Percentiles rank a stretch among this genome's conserved stretches.
Conservation (phyloP, 2,329 filamentous ascomycete genomes). For the Venturia pyrina region DNA sequence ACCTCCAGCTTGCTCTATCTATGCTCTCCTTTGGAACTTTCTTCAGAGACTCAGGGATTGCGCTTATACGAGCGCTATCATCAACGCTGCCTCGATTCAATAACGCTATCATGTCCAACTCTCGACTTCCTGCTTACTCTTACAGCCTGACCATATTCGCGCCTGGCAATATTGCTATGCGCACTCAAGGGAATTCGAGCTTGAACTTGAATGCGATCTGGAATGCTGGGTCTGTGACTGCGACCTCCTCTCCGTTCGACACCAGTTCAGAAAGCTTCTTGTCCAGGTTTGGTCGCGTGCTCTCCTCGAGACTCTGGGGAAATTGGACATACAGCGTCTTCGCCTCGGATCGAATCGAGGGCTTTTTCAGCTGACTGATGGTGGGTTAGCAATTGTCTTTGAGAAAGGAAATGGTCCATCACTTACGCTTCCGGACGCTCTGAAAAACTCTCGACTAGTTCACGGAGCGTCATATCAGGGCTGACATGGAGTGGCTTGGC, state of each 20-base stretch:
- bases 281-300: constrained; percentile 71
- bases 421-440: constrained; percentile 64
- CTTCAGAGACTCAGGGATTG: neutral
- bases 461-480: constrained; percentile 61
- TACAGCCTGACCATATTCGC: neutral
- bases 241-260: constrained; percentile 73
- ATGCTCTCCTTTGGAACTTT: neutral
- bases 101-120: neutral
- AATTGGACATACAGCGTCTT: constrained; percentile 87
- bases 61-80: neutral
- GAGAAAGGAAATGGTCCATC: neutral
- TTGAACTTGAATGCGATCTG: constrained; percentile 58
- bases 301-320: constrained; percentile 70
- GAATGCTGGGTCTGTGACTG: constrained; percentile 87
- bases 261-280: constrained; percentile 72
- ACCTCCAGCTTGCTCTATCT: neutral
- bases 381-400: constrained; percentile 15
- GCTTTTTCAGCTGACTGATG: constrained; percentile 73
- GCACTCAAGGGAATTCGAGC: constrained; percentile 32
- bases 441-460: constrained; percentile 76
- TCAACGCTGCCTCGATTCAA: neutral
- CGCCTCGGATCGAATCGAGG: constrained; percentile 68
- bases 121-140: neutral
- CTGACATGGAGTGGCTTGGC: constrained; percentile 67
- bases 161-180: neutral